Conservation (phyloP, 768 basidiomycete genomes). For the Naganishia friedmannii region DNA sequence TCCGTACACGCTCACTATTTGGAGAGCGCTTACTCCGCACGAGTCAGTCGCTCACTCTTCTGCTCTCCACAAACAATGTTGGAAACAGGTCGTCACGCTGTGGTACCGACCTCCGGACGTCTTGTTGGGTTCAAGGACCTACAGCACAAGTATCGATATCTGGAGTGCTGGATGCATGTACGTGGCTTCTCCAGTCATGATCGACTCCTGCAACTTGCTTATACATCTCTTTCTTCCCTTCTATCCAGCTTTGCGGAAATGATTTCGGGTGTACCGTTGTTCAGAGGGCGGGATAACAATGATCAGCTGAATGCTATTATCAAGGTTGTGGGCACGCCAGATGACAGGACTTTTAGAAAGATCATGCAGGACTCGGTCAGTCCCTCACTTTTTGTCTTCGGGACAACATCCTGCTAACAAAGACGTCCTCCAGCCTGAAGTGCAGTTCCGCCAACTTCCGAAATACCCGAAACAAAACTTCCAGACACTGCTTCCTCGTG, state of each 20-base stretch:
- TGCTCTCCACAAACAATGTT: not conserved
- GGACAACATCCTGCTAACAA: no score
- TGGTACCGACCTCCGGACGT: slow-evolving; percentile 99
- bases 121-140: slow-evolving; percentile 90
- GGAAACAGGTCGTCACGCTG: slow-evolving; percentile 75
- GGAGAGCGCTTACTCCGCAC: not conserved
- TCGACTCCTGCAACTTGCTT: not conserved
- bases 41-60: not conserved
- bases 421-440: slow-evolving; percentile 65
- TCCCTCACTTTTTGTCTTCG: slow-evolving; percentile 21
- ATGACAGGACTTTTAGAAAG: slow-evolving; percentile 79
- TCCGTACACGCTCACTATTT: slow-evolving; percentile 23
- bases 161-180: slow-evolving; percentile 97
- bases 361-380: slow-evolving; percentile 84
- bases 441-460: slow-evolving; percentile 77
- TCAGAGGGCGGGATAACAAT: slow-evolving; percentile 93
- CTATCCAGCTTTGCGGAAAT: slow-evolving; percentile 78
- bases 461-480: slow-evolving; percentile 57
- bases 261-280: slow-evolving; percentile 95
- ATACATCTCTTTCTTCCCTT: not conserved
- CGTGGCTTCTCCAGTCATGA: slow-evolving; percentile 28
- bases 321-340: slow-evolving; percentile 92
- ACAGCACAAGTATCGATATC: slow-evolving; percentile 96
- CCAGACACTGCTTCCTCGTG: slow-evolving; percentile 47
- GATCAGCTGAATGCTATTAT: slow-evolving; percentile 98